Percentiles rank a stretch among this genome's conserved stretches.
Conservation (phyloP, 1,284 basidiomycete species). For the Golubevia sp. region DNA sequence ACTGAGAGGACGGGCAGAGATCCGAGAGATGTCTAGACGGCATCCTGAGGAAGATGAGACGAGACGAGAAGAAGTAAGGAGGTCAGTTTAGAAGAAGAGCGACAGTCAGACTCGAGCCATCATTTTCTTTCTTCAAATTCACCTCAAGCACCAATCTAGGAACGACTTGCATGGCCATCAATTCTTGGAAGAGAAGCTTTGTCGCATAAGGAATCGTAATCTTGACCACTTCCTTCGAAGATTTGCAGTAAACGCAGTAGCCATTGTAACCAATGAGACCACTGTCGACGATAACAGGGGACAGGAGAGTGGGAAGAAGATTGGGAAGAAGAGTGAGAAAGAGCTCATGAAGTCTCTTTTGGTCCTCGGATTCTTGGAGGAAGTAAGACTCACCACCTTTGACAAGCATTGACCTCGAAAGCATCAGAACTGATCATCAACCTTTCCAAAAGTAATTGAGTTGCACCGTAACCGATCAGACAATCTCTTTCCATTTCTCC, state of each 20-base stretch:
- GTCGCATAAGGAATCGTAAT: conserved; percentile 58
- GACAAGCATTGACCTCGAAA: conserved; percentile 51
- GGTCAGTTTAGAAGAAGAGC: no score
- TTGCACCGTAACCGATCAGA: conserved; percentile 55
- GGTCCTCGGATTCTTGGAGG: background rate
- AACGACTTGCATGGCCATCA: conserved; percentile 60
- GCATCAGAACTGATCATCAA: conserved; percentile 57
- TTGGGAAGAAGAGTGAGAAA: background rate
- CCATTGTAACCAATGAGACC: conserved; percentile 59
- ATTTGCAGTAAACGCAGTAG: conserved; percentile 51
- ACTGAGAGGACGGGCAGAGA: no score
- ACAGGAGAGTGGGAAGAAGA: background rate
- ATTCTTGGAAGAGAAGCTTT: conserved; percentile 58
- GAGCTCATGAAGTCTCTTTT: background rate
- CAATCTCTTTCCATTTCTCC: conserved; percentile 61
- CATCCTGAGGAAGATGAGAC: no score
- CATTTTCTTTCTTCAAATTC: no score
- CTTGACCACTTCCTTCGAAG: conserved; percentile 48
- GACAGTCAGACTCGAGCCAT: no score
- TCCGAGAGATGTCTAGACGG: no score
- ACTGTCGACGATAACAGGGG: conserved; percentile 5
- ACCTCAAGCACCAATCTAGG: conserved; percentile 51
- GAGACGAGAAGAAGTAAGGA: no score
- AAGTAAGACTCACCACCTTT: conserved; percentile 21
- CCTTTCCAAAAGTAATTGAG: conserved; percentile 53